Percentiles rank a stretch among this genome's conserved stretches.
Evolutionary conservation across 2,329 filamentous ascomycete species (phyloP).

Genomic region (Aspergillus awamori): DNA sequence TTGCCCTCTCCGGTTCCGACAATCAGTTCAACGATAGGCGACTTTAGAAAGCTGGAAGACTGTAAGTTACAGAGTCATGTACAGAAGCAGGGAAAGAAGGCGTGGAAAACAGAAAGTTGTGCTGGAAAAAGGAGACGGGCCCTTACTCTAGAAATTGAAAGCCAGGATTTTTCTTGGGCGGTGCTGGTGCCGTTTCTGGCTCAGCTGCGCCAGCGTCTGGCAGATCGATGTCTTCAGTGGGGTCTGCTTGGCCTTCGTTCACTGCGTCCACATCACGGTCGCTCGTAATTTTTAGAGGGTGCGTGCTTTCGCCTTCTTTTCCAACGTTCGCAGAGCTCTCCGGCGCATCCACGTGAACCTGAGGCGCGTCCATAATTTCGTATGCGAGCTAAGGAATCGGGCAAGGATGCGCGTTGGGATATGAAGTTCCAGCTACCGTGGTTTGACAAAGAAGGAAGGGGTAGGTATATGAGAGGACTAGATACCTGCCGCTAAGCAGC

Average conservation of each 20-base stretch:
- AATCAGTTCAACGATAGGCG: conserved; percentile 69
- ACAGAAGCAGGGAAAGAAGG: too few species aligned
- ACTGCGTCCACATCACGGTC: conserved; percentile 32
- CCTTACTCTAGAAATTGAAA: conserved; percentile 38
- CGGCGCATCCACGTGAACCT: conserved; percentile 20
- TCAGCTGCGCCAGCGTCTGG: conserved; percentile 26
- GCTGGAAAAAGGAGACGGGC: background rate
- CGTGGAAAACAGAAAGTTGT: background rate
- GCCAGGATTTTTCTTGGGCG: conserved; percentile 24
- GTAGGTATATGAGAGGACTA: background rate
- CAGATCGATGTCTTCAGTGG: conserved; percentile 25
- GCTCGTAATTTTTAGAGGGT: conserved; percentile 10
- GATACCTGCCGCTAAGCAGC: background rate
- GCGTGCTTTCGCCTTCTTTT: background rate
- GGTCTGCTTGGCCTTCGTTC: conserved; percentile 21
- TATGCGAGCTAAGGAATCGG: background rate
- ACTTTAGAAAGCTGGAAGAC: conserved; percentile 51
- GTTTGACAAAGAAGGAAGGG: background rate
- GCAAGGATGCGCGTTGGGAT: background rate
- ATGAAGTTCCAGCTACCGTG: background rate
- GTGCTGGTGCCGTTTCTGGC: conserved; percentile 16
- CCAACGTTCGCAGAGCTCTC: conserved; percentile 11
- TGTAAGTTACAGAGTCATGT: background rate
- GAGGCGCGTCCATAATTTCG: conserved; percentile 24
- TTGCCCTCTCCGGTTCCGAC: conserved; percentile 63